Evolutionary conservation across 768 basidiomycete genomes (phyloP).

Genomic region (Panaeolus cyanescens): DNA sequence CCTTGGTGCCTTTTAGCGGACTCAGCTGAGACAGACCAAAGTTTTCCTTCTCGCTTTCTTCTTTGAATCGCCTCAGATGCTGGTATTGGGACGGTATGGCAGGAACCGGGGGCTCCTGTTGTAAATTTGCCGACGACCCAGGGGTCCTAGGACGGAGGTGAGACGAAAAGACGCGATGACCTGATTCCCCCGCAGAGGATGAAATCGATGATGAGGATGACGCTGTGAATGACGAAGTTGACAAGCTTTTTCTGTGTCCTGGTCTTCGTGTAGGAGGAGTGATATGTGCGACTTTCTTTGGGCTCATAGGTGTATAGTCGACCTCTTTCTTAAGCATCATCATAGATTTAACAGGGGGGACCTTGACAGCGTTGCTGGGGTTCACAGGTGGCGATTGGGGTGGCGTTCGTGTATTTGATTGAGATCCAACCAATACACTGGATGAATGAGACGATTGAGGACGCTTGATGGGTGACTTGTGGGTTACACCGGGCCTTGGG

Average conservation of each 20-base stretch:
- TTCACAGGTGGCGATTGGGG: slow-evolving; percentile 26
- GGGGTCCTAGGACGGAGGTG: neutral
- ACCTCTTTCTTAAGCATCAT: slow-evolving; percentile 72
- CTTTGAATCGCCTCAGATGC: slow-evolving; percentile 1
- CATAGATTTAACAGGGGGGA: slow-evolving; percentile 49
- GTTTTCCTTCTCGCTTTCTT: slow-evolving; percentile 7
- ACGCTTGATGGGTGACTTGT: slow-evolving; percentile 16
- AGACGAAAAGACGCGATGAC: neutral
- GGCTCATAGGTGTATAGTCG: slow-evolving; percentile 74
- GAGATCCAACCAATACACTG: neutral
- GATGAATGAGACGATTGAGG: slow-evolving; percentile 13
- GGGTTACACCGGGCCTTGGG: neutral
- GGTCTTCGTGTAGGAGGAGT: slow-evolving; percentile 6
- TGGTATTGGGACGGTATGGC: neutral
- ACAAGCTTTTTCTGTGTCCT: slow-evolving; percentile 23
- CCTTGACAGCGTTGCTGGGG: slow-evolving; percentile 16
- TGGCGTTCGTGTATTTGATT: slow-evolving; percentile 16
- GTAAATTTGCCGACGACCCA: neutral
- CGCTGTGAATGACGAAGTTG: slow-evolving; percentile 1
- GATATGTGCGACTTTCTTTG: slow-evolving; percentile 45
- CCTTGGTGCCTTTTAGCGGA: neutral
- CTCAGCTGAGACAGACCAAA: slow-evolving; percentile 2
- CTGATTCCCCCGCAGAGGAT: neutral
- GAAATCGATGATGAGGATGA: slow-evolving; percentile 5
- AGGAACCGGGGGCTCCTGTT: neutral